These are phyloP conservation scores for Alternaria rosae DNA, from an alignment of 2,329 filamentous ascomycete genomes.

Conservation along the genomic window DNA sequence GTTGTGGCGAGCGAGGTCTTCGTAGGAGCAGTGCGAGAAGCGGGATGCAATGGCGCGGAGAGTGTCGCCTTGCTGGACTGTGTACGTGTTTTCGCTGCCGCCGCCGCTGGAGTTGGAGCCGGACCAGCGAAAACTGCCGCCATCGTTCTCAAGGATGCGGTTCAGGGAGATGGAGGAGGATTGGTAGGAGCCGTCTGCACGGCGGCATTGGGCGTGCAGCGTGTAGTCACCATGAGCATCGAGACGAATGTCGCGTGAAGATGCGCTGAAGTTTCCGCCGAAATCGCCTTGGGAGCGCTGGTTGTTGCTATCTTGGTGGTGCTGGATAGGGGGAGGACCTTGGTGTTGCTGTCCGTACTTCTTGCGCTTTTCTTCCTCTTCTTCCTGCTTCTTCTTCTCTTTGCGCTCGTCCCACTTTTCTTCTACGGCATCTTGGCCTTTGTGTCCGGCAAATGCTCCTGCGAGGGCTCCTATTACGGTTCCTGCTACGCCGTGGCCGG, in stretches of 20 bases:
- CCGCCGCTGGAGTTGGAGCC: slow-evolving; percentile 18
- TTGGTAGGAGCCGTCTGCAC: slow-evolving; percentile 33
- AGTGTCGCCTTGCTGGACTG: slow-evolving; percentile 38
- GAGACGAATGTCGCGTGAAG: slow-evolving; percentile 34
- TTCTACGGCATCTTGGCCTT: slow-evolving; percentile 29
- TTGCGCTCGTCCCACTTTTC: slow-evolving; percentile 39
- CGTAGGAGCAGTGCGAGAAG: slow-evolving; percentile 34
- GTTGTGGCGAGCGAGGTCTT: slow-evolving; percentile 36
- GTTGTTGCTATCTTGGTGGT: neutral
- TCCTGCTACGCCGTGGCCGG: slow-evolving; percentile 32
- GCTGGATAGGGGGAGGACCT: slow-evolving; percentile 5
- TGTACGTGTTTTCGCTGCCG: slow-evolving; percentile 20
- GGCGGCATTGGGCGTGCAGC: slow-evolving; percentile 36
- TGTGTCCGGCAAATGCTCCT: slow-evolving; percentile 36
- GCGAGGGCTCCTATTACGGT: slow-evolving; percentile 34
- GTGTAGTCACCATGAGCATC: slow-evolving; percentile 35
- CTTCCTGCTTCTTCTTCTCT: slow-evolving; percentile 35
- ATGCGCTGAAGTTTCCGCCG: slow-evolving; percentile 35
- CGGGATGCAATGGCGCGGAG: slow-evolving; percentile 35
- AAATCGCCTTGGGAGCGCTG: slow-evolving; percentile 26
- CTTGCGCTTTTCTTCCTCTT: slow-evolving; percentile 27
- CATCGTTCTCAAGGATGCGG: slow-evolving; percentile 31
- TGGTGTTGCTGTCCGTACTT: slow-evolving; percentile 20
- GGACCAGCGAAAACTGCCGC: slow-evolving; percentile 37
- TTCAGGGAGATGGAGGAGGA: slow-evolving; percentile 33